Evolutionary conservation across 306 rosid genomes (phyloP).

Genomic region (Rubus idaeus): DNA sequence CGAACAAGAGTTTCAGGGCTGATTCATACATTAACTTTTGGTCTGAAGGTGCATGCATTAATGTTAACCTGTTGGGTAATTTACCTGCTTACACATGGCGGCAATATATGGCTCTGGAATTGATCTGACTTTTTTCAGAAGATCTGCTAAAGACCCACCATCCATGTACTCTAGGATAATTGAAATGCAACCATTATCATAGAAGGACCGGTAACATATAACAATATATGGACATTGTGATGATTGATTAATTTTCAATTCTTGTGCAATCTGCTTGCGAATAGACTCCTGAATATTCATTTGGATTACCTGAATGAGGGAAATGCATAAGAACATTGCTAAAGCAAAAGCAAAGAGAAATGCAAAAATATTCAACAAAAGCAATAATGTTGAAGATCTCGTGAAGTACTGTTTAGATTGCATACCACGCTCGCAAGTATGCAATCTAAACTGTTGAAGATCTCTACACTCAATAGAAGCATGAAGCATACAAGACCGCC

Average conservation of each 20-base stretch:
- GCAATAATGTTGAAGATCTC: neutral
- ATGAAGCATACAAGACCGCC: neutral
- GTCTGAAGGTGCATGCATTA: neutral
- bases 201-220: conserved; percentile 84
- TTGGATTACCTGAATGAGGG: conserved; percentile 68
- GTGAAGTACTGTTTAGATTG: neutral
- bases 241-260: conserved; percentile 89
- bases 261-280: conserved; percentile 84
- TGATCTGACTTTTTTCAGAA: conserved; percentile 76
- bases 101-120: conserved; percentile 82
- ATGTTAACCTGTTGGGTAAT: conserved; percentile 6
- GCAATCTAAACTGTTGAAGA: neutral
- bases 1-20: neutral
- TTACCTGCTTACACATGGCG: conserved; percentile 87
- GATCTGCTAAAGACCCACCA: conserved; percentile 94
- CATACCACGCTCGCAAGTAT: neutral
- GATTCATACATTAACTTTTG: conserved; percentile 5
- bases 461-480: conserved; percentile 6
- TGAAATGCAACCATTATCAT: conserved; percentile 77
- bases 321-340: conserved; percentile 24
- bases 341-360: conserved; percentile 12
- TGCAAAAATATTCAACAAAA: conserved; percentile 14
- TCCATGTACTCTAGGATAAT: conserved; percentile 99
- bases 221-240: conserved; percentile 90
- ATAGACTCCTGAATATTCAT: conserved; percentile 83